A percentile compares a stretch with the other conserved stretches of the same genome.
Evolutionary conservation across 441 rosid species (phyloP).

Genomic region (Arabidopsis lyrata): DNA sequence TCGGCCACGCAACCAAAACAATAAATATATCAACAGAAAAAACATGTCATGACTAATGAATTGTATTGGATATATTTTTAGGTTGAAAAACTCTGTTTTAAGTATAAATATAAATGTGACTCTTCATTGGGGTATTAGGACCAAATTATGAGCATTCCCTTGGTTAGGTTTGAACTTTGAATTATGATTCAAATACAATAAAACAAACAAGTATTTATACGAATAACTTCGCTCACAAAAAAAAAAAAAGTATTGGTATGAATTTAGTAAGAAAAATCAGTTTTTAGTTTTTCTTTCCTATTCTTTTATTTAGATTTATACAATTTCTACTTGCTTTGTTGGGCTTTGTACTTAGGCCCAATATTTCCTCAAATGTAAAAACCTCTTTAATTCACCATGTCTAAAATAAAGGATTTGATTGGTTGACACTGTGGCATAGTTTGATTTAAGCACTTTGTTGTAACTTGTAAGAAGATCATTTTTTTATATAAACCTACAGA

Average conservation of each 20-base stretch:
- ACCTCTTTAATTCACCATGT: background rate
- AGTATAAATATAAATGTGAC: slow-evolving; percentile 26
- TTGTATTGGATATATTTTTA: slow-evolving; percentile 16
- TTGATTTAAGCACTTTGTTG: background rate
- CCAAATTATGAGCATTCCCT: slow-evolving; percentile 27
- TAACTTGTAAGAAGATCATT: too few relatives aligned
- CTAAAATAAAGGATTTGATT: background rate
- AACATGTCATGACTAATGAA: slow-evolving; percentile 21
- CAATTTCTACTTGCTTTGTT: background rate
- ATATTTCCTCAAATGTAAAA: background rate
- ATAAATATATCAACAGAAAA: slow-evolving; percentile 17
- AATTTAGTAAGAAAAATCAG: background rate
- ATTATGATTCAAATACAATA: slow-evolving; percentile 21
- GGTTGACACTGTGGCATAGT: background rate
- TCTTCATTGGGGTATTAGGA: slow-evolving; percentile 37
- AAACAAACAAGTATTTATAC: slow-evolving; percentile 6
- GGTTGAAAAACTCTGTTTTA: background rate
- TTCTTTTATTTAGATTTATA: background rate
- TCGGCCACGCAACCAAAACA: slow-evolving; percentile 20
- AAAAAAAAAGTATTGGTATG: slow-evolving; percentile 1
- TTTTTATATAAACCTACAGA: too few relatives aligned
- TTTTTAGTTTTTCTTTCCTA: background rate
- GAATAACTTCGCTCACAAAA: background rate
- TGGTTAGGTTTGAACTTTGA: slow-evolving; percentile 23
- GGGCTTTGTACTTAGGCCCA: slow-evolving; percentile 20